A percentile compares a stretch with the other conserved stretches of the same genome.
Evolutionary conservation across 108 stramenopile genomes (phyloP).

Genomic region (Epithemia pelagica): DNA sequence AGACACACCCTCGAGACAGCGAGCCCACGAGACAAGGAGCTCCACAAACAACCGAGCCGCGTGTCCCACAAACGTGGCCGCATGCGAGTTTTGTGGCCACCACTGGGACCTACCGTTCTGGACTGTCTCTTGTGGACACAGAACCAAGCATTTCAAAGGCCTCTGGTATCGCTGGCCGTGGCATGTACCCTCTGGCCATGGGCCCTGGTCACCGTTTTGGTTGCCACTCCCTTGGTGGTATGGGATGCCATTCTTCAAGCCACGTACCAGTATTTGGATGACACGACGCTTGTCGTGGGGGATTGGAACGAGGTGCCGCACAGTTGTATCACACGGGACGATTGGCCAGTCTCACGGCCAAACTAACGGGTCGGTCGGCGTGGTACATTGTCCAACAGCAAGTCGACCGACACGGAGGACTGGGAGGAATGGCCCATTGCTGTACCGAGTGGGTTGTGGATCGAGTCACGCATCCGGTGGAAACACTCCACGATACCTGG

Average conservation of each 20-base stretch:
- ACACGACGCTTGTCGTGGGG: constrained; percentile 39
- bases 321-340: constrained; percentile 50
- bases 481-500: constrained; percentile 59
- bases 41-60: constrained; percentile 17
- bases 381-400: constrained; percentile 51
- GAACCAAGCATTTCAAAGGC: constrained; percentile 40
- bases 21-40: constrained; percentile 36
- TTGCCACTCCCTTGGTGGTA: constrained; percentile 53
- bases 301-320: constrained; percentile 54
- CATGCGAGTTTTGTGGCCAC: constrained; percentile 72
- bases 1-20: no score
- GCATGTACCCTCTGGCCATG: constrained; percentile 68
- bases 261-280: constrained; percentile 47
- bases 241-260: constrained; percentile 59
- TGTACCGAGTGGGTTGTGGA: constrained; percentile 46
- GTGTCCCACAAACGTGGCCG: not conserved
- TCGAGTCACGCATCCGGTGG: constrained; percentile 63
- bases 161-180: constrained; percentile 53
- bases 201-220: constrained; percentile 46
- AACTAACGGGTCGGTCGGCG: constrained; percentile 51
- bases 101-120: constrained; percentile 54
- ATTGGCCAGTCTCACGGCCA: constrained; percentile 38
- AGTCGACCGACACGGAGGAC: constrained; percentile 65
- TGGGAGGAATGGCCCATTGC: constrained; percentile 45
- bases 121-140: constrained; percentile 39